Percentiles rank a stretch among this genome's conserved stretches.
phyloP scores from a whole-genome alignment of 2,329 filamentous ascomycete genomes.

The Aphanocladium album region DNA sequence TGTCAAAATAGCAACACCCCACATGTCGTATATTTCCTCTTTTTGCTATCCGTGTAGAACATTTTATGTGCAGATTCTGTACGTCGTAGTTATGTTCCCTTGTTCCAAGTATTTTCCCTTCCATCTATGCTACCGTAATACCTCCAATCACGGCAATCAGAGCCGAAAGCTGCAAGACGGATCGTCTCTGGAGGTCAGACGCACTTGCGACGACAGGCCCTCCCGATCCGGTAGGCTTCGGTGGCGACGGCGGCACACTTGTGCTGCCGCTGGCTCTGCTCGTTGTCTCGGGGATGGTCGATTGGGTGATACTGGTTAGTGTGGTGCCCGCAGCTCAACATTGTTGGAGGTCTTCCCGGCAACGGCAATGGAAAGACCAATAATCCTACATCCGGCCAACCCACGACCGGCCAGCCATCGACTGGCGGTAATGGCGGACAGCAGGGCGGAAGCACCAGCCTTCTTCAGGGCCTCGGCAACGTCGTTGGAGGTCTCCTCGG shows the following conservation, averaged over 20 bases:
- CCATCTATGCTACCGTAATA: neutral
- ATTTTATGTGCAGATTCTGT: neutral
- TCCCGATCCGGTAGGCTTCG: neutral
- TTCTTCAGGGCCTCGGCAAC: too few species aligned
- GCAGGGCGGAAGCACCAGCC: too few species aligned
- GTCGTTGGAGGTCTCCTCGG: too few species aligned
- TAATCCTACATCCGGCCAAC: too few species aligned
- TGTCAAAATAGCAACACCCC: neutral
- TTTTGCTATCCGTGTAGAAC: neutral
- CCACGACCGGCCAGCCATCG: too few species aligned
- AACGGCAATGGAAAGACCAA: too few species aligned
- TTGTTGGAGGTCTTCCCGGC: too few species aligned
- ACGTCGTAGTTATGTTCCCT: neutral
- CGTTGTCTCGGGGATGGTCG: neutral
- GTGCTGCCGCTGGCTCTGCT: neutral
- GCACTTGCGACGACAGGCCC: neutral
- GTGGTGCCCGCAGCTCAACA: neutral
- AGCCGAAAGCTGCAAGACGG: neutral
- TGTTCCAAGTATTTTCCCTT: neutral
- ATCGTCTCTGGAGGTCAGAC: neutral
- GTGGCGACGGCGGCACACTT: neutral
- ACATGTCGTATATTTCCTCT: neutral
- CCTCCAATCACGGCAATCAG: neutral
- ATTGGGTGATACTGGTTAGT: neutral
- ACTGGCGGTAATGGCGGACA: too few species aligned